phyloP scores from a whole-genome alignment of 768 basidiomycete species.

The Lactarius evosmus region DNA sequence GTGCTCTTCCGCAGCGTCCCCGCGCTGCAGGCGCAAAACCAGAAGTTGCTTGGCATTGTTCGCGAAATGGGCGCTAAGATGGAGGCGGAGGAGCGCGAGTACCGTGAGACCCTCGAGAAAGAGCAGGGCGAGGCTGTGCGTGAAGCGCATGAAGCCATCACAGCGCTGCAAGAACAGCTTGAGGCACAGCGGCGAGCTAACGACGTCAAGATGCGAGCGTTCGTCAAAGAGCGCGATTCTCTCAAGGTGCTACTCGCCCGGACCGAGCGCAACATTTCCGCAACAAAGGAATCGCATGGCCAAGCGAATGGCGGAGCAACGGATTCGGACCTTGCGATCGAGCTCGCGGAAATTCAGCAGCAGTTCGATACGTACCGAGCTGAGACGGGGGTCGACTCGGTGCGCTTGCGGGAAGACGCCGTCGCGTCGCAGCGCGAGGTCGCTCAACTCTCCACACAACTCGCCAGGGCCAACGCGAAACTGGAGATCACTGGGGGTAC shows the following conservation, averaged over 20 bases:
- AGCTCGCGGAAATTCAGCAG: constrained; percentile 68
- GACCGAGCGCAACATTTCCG: constrained; percentile 38
- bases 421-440: constrained; percentile 61
- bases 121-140: constrained; percentile 78
- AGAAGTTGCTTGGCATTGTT: constrained; percentile 78
- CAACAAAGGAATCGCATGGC: constrained; percentile 31
- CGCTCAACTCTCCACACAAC: constrained; percentile 56
- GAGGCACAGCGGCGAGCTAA: constrained; percentile 72
- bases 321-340: constrained; percentile 46
- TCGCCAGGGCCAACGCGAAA: constrained; percentile 84
- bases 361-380: constrained; percentile 78
- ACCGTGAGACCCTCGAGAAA: constrained; percentile 61
- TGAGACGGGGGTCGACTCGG: constrained; percentile 79
- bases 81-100: constrained; percentile 81
- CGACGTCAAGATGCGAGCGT: constrained; percentile 71
- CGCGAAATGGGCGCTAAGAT: constrained; percentile 80
- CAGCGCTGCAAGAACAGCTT: constrained; percentile 70
- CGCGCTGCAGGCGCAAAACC: constrained; percentile 87
- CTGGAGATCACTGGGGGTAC: constrained; percentile 73
- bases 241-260: constrained; percentile 71
- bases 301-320: constrained; percentile 15
- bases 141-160: constrained; percentile 87
- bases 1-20: constrained; percentile 81
- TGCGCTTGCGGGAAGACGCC: constrained; percentile 68
- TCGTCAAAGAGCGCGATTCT: constrained; percentile 85